Evolutionary conservation across 1,139 yeast species (phyloP).

Genomic region (Hyphopichia fennica): DNA sequence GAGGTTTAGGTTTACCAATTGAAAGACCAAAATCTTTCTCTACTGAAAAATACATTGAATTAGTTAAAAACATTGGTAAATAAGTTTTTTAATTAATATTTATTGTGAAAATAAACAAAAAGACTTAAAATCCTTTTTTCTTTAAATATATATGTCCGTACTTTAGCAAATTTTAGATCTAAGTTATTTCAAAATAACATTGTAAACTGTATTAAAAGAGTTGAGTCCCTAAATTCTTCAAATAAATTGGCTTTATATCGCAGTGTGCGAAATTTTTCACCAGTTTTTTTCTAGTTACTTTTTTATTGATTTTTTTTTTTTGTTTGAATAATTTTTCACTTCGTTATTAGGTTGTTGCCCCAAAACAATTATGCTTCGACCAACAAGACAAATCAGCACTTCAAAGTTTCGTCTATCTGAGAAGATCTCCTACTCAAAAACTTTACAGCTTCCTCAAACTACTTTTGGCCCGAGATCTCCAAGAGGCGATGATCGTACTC

Average conservation of each 20-base stretch:
- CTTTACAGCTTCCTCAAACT: slow-evolving; percentile 43
- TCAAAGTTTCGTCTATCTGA: background rate
- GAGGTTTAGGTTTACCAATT: slow-evolving; percentile 92
- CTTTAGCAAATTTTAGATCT: no score
- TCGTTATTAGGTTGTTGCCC: background rate
- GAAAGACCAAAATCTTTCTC: slow-evolving; percentile 98
- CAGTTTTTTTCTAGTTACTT: background rate
- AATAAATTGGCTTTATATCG: no score
- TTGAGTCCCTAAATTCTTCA: no score
- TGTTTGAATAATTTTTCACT: no score
- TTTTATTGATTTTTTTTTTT: background rate
- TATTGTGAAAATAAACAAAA: no score
- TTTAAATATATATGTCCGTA: background rate
- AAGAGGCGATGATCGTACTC: slow-evolving; percentile 22
- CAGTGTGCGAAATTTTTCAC: no score
- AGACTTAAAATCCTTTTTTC: background rate
- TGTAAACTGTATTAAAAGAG: no score
- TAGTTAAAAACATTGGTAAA: slow-evolving; percentile 48
- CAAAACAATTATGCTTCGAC: background rate
- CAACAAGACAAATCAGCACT: no score
- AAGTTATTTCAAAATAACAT: no score
- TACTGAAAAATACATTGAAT: slow-evolving; percentile 63
- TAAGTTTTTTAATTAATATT: background rate
- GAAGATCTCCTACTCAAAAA: slow-evolving; percentile 24
- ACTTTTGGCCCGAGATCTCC: slow-evolving; percentile 45